A percentile compares a stretch with the other conserved stretches of the same genome.
Conservation (phyloP, 306 rosid genomes). For the Acacia confusa region DNA sequence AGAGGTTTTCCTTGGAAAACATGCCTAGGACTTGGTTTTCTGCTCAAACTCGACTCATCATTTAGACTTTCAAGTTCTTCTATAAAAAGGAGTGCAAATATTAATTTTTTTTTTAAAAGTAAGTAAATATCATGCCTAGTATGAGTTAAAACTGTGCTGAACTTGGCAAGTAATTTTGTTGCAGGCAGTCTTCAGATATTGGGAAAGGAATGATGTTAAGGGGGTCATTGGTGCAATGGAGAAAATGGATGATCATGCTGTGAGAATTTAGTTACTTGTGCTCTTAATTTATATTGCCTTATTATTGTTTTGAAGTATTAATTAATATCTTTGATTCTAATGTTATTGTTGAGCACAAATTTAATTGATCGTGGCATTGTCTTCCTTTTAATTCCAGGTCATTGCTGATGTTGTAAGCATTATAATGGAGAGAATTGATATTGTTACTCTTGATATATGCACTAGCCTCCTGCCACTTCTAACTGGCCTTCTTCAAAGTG, state of each 20-base stretch:
- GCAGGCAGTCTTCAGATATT: conserved; percentile 82
- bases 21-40: not conserved
- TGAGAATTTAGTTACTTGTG: conserved; percentile 46
- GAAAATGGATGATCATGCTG: conserved; percentile 93
- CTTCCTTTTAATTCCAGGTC: conserved; percentile 63
- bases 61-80: not conserved
- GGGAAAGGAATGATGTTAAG: conserved; percentile 92
- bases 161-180: conserved; percentile 35
- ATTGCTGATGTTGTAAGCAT: conserved; percentile 88
- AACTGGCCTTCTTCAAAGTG: conserved; percentile 75
- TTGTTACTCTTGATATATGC: conserved; percentile 84
- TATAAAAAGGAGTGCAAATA: not conserved
- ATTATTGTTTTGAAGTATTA: conserved; percentile 9
- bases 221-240: conserved; percentile 82
- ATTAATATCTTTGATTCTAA: conserved; percentile 10
- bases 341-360: conserved; percentile 1
- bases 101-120: not conserved
- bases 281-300: not conserved
- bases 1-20: not conserved
- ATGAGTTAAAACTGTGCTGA: conserved; percentile 31
- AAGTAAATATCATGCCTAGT: not conserved
- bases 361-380: conserved; percentile 11
- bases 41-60: too few relatives aligned
- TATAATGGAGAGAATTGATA: conserved; percentile 70
- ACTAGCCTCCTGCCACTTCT: conserved; percentile 76